Evolutionary conservation across 2,329 filamentous ascomycete genomes (phyloP), one percentile per base, ranked within the genome.

Genomic region (Rhynchosporium secalis): DNA sequence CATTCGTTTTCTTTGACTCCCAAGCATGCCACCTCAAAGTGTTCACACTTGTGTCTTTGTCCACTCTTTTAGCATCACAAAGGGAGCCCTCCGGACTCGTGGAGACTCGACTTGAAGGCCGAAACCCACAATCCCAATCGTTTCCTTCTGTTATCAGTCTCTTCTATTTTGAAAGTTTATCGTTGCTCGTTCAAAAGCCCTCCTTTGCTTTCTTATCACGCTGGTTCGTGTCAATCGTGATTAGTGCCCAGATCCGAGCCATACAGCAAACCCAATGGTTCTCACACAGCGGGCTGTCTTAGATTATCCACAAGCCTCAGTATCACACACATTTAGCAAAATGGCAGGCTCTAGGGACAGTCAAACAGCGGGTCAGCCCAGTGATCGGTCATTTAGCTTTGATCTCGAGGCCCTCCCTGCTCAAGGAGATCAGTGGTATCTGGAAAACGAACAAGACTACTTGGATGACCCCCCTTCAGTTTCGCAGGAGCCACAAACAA

Each of bases 351-450:
- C 56, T 38, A 49, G 45, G 9, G 33, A 48, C 10, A 31, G 29
- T 15, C n/a, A 49, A 8, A 4, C 38, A 10, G 46, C 45, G 28
- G 56, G 40, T 4, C 3, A n/a, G 6, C 33, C 36, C 8, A 36
- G 6, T 33, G 45, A 49, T 31, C 28, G 49, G 13, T 49, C 56
- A 7, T n/a, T 20, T 7, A 38, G n/a, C 41, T 26, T 29, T 7
- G 56, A 58, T 12, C 49, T 58, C 33, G 56, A 48, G 31, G 31
- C 56, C 3, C 40, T 58, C 5, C 15, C 41, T 9, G 45, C 43
- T 20, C 13, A 38, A 38, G n/a, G 20, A 20, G 20, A 20, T 20
- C 20, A 20, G 20, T 20, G 20, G 20, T 20, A 20, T 20, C 20
- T 20, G 20, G 20, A 36, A 10, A 36, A 36, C 33, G 33, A 5